Conservation (phyloP, 202 grass and related monocot species). For the Panicum virgatum region DNA sequence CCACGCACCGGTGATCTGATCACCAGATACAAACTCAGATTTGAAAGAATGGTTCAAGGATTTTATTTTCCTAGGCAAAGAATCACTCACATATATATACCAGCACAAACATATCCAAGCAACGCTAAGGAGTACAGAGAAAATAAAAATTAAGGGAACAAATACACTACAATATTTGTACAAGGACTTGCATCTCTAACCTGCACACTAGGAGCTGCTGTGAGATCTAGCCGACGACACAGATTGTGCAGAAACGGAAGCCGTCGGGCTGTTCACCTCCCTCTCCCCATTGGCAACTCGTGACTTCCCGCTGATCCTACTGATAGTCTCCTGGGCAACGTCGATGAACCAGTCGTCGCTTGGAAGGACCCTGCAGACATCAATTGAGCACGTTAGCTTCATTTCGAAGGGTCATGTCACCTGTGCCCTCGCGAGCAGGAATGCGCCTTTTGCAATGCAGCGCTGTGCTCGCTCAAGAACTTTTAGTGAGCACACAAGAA, state of each 20-base stretch:
- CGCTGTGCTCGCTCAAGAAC: neutral
- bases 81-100: slow-evolving; percentile 23
- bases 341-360: slow-evolving; percentile 91
- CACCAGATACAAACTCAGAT: neutral
- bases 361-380: slow-evolving; percentile 50
- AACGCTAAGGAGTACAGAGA: neutral
- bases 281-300: slow-evolving; percentile 60
- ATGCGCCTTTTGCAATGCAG: neutral
- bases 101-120: slow-evolving; percentile 24
- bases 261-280: slow-evolving; percentile 83
- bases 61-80: slow-evolving; percentile 2
- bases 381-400: neutral
- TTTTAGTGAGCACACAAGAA: neutral
- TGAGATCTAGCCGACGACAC: slow-evolving; percentile 72
- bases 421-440: neutral
- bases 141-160: neutral
- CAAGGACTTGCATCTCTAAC: slow-evolving; percentile 44
- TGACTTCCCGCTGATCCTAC: slow-evolving; percentile 74
- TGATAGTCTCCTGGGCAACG: slow-evolving; percentile 62
- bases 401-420: slow-evolving; percentile 9
- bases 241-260: slow-evolving; percentile 85
- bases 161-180: slow-evolving; percentile 21
- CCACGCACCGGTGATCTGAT: too few relatives aligned
- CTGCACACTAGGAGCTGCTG: slow-evolving; percentile 49
- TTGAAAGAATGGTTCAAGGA: neutral